Evolutionary conservation across 345 rosid genomes (phyloP), one percentile per base, ranked within the genome.

Genomic region (Rhizophora mangle): DNA sequence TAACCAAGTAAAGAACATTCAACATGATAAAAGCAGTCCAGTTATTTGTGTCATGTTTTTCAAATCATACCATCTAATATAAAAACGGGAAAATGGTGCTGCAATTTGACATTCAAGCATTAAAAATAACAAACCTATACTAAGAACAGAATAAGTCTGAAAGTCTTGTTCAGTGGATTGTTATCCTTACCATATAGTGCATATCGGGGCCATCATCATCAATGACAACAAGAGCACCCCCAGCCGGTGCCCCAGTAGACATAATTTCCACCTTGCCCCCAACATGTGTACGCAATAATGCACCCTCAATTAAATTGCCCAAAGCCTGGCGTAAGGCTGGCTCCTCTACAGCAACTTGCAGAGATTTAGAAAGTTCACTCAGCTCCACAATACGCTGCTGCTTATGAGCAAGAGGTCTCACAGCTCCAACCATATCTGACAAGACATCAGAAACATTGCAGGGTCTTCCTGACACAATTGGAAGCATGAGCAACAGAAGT

Each of bases 171-270:
- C 15, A 13, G 18, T 21, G 9, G 60, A 58, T 56, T 13, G 20
- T 8, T 31, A 75, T 62, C 19, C 62, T 81, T 88, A 93, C 96
- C 97, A 89, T 91, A 55, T 83, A 93, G 62, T 90, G 97, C 98
- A 93, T 91, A 80, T 93, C 93, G 22, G 97, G 97, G 60, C 98
- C 97, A 70, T 91, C 90, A 24, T 94, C 98, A 59, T 91, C 96
- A 64, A 94, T 87, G 72, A 94, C 76, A 39, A 94, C 85, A 3
- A 94, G 84, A 64, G 81, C 82, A 43, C 97, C 97, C 2, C 95
- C 96, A 5, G 90, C 97, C 3, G 97, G 97, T 65, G 97, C 98
- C 64, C 83, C 77, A 63, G 89, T 79, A 29, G 84, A 84, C 32
- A 81, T 78, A 64, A 94, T 87, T 75, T 89, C 88, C 32, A 93